Evolutionary conservation across 805 yeast species (phyloP), one percentile per base, ranked within the genome.

Genomic region (Metschnikowia colocasiae): DNA sequence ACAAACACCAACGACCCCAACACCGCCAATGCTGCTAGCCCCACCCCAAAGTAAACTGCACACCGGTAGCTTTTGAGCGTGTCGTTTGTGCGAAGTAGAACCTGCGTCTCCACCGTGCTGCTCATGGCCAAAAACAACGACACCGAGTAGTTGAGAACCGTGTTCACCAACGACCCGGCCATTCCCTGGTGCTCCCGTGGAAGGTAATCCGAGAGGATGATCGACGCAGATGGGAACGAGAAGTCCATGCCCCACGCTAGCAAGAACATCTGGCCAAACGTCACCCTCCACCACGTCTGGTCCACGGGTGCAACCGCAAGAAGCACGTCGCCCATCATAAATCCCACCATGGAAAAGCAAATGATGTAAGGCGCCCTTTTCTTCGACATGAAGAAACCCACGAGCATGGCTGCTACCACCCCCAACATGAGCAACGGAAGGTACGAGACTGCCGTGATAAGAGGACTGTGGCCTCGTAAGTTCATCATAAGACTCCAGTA

Each of bases 171-270:
- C 0, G 89, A 82, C 0, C 89, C 90, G 0, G 90, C 91, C 75
- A 83, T 79, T 7, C 92, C 94, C 64, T 86, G 94, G 54, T 82
- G 80, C 48, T 75, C 69, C 40, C 70, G 62, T 0, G 91, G 90
- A 31, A 85, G 67, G 40, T 67, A 68, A 50, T 81, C 81, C 6
- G 84, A 76, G 35, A 85, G 61, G 12, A 83, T 74, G 41, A 85
- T 71, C 0, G 89, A 79, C 0, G 86, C 82, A 1, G 91, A 83
- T 0, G 94, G 92, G 62, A 85, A 86, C 23, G 87, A 80, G 61
- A 82, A 67, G 60, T 86, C 92, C 90, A 86, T 84, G 2, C 89
- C 95, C 72, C 82, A 83, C 12, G 82, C 76, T 4, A 80, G 64
- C 5, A 85, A 64, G 15, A 81, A 54, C 71, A 78, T 69, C 26